Evolutionary conservation across 2,329 filamentous ascomycete species (phyloP).

Genomic region (Periconia sp.): DNA sequence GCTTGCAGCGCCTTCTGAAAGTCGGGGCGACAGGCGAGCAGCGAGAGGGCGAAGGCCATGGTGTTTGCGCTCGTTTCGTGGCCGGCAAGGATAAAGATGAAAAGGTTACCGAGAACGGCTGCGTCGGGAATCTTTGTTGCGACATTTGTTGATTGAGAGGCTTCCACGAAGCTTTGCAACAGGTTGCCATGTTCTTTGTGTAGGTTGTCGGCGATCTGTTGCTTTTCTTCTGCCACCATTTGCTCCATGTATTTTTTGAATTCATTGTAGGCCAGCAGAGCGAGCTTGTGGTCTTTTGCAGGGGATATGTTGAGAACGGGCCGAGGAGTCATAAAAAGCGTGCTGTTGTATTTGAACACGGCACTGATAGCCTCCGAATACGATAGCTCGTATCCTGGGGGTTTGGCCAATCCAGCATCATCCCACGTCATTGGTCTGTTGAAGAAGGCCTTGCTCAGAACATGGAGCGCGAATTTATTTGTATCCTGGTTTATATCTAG

Average conservation of each 20-base stretch:
- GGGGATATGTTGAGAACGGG: not conserved
- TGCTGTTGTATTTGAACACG: not conserved
- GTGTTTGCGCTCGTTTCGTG: constrained; percentile 76
- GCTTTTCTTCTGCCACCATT: not conserved
- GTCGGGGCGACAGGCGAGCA: constrained; percentile 63
- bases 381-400: not conserved
- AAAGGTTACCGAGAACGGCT: constrained; percentile 64
- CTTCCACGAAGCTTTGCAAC: not conserved
- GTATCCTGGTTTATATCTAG: not conserved
- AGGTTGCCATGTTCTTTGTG: not conserved
- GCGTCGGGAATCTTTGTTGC: not conserved
- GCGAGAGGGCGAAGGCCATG: constrained; percentile 66
- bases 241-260: not conserved
- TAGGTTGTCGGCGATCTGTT: not conserved
- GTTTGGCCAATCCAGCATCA: not conserved
- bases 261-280: not conserved
- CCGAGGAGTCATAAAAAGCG: not conserved
- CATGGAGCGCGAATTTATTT: not conserved
- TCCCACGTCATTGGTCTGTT: not conserved
- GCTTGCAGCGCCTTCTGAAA: constrained; percentile 48
- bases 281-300: not conserved
- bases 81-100: constrained; percentile 64
- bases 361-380: not conserved
- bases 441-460: not conserved
- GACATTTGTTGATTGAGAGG: not conserved